A percentile compares a stretch with the other conserved stretches of the same genome.
Conservation (phyloP, 2,329 filamentous ascomycete genomes). For the Claviceps purpurea region DNA sequence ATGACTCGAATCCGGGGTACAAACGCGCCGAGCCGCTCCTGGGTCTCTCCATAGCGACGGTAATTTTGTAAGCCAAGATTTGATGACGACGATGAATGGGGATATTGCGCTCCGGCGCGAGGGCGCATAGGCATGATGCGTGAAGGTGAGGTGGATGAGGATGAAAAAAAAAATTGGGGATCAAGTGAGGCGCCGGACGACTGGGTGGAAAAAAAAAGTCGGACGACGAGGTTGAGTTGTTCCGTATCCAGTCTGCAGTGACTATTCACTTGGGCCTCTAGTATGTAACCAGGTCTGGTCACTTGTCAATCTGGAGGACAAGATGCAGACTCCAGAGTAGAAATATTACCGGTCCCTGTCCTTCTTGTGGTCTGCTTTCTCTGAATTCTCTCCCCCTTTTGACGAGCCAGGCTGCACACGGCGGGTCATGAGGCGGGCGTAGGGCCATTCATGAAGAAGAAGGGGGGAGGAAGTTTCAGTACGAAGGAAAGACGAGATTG, state of each 20-base stretch:
- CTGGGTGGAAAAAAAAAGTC: no score
- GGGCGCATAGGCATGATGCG: constrained; percentile 20
- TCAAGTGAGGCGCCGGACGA: neutral
- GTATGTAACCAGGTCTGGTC: no score
- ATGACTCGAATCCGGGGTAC: constrained; percentile 75
- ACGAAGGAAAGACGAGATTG: no score
- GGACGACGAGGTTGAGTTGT: no score
- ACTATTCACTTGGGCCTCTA: no score
- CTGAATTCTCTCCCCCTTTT: neutral
- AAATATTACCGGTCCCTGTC: no score
- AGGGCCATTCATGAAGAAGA: neutral
- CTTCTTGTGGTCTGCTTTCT: no score
- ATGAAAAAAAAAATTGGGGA: neutral
- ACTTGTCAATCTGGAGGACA: no score
- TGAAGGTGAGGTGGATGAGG: neutral
- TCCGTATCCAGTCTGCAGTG: no score
- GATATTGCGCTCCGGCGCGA: constrained; percentile 16
- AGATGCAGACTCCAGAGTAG: neutral
- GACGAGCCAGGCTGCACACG: neutral
- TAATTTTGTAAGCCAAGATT: constrained; percentile 19
- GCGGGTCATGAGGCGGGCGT: neutral
- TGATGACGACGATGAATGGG: constrained; percentile 9
- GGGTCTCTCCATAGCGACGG: constrained; percentile 31
- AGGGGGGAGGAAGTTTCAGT: no score
- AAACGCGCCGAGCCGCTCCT: constrained; percentile 41